These are phyloP conservation scores for Bathelium albidoporum DNA, from an alignment of 495 filamentous ascomycete species.

Conservation along the genomic window DNA sequence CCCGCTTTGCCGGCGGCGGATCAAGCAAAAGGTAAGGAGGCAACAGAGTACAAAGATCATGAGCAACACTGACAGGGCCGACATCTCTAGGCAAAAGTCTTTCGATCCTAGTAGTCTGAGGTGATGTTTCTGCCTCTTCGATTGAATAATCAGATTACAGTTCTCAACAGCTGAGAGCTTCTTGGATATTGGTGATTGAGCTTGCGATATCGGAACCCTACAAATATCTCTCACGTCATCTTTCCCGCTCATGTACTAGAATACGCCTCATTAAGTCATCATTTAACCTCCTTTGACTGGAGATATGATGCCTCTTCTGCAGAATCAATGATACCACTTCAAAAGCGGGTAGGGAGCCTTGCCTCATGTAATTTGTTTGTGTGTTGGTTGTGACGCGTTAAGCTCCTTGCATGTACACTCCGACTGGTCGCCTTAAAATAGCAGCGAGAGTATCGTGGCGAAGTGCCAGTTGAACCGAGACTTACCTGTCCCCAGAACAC, in stretches of 20 bases:
- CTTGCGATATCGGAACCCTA: not conserved
- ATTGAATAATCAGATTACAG: not conserved
- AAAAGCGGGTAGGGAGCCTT: too few species aligned
- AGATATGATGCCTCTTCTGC: too few species aligned
- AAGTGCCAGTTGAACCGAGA: too few species aligned
- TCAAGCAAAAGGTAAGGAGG: constrained; percentile 19
- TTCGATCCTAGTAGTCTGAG: not conserved
- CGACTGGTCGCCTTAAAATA: too few species aligned
- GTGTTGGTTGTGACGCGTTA: too few species aligned
- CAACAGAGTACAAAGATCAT: not conserved
- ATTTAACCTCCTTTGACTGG: too few species aligned
- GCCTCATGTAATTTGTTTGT: too few species aligned
- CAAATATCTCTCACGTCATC: not conserved
- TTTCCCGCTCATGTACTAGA: not conserved
- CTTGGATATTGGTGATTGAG: too few species aligned
- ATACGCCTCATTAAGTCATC: not conserved
- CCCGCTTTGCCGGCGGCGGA: constrained; percentile 30
- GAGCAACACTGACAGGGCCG: not conserved
- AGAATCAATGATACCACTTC: too few species aligned
- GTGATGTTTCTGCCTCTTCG: not conserved
- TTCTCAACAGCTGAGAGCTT: not conserved
- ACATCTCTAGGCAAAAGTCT: not conserved
- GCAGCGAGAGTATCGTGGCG: too few species aligned
- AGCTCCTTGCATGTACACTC: too few species aligned
- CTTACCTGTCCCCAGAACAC: too few species aligned